These are phyloP conservation scores for Linaria vulgaris DNA, from an alignment of 257 asterid species.

Conservation along the genomic window DNA sequence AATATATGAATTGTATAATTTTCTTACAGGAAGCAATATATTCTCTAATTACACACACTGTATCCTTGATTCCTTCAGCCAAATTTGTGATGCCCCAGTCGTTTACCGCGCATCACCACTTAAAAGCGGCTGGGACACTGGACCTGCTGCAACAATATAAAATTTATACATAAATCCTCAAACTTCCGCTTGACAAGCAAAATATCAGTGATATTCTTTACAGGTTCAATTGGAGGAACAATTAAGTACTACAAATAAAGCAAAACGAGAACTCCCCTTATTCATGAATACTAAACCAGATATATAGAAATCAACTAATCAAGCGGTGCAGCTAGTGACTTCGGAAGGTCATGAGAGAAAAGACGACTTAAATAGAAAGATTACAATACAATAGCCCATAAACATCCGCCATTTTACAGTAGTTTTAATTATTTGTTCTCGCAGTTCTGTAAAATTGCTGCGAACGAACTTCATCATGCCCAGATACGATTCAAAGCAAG, in stretches of 20 bases:
- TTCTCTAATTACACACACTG: not conserved
- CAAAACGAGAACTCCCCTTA: not conserved
- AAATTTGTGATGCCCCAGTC: not conserved
- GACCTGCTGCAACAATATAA: slow-evolving; percentile 24
- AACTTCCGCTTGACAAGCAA: not conserved
- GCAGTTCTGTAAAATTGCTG: no score
- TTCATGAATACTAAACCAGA: no score
- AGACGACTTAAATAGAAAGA: no score
- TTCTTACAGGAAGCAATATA: slow-evolving; percentile 3
- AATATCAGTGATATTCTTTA: not conserved
- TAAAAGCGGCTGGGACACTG: slow-evolving; percentile 22
- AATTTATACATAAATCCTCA: not conserved
- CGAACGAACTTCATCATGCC: no score
- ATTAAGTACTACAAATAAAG: not conserved
- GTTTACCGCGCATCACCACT: slow-evolving; percentile 15
- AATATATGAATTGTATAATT: not conserved
- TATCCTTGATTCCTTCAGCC: not conserved
- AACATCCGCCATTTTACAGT: no score
- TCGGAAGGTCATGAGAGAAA: no score
- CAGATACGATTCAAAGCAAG: no score
- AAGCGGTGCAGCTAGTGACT: no score
- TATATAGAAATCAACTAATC: no score
- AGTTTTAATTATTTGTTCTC: no score
- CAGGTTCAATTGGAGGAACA: not conserved
- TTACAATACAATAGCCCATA: no score